Evolutionary conservation across 2,329 filamentous ascomycete species (phyloP).

Genomic region (Pseudomassariella vexata): DNA sequence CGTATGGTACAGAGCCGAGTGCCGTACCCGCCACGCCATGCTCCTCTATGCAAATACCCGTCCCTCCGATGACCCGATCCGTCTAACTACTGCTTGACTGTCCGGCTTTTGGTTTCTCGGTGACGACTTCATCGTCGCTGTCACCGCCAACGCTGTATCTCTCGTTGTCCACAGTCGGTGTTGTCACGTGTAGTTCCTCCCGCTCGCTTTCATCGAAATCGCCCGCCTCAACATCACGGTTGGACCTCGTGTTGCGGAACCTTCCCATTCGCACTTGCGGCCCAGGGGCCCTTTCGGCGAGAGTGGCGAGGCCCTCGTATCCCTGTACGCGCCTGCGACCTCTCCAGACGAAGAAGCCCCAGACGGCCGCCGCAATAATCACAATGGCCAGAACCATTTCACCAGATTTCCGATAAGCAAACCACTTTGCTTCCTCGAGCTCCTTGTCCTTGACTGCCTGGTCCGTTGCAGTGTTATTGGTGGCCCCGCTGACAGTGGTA

Average conservation of each 20-base stretch:
- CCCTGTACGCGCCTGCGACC: constrained; percentile 49
- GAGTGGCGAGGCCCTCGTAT: constrained; percentile 45
- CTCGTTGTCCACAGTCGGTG: constrained; percentile 35
- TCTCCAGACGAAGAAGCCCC: constrained; percentile 69
- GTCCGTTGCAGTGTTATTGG: constrained; percentile 54
- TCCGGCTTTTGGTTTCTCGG: constrained; percentile 12
- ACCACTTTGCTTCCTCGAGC: constrained; percentile 80
- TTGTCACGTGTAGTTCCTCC: constrained; percentile 51
- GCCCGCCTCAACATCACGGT: constrained; percentile 53
- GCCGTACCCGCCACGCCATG: no score
- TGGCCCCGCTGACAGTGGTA: constrained; percentile 70
- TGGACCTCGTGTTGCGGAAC: constrained; percentile 38
- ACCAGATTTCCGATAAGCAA: constrained; percentile 81
- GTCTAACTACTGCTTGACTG: constrained; percentile 3
- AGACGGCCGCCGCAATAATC: constrained; percentile 62
- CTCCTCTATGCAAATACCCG: no score
- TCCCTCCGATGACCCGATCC: no score
- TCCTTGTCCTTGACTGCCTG: constrained; percentile 63
- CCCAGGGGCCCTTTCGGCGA: constrained; percentile 27
- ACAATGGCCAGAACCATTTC: constrained; percentile 82
- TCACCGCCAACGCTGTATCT: constrained; percentile 53
- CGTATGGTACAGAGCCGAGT: no score
- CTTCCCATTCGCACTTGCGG: constrained; percentile 35
- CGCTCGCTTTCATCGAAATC: constrained; percentile 63
- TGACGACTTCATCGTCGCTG: constrained; percentile 45